A percentile compares a stretch with the other conserved stretches of the same genome.
Evolutionary conservation across 768 basidiomycete genomes (phyloP).

Genomic region (Suillus clintonianus): DNA sequence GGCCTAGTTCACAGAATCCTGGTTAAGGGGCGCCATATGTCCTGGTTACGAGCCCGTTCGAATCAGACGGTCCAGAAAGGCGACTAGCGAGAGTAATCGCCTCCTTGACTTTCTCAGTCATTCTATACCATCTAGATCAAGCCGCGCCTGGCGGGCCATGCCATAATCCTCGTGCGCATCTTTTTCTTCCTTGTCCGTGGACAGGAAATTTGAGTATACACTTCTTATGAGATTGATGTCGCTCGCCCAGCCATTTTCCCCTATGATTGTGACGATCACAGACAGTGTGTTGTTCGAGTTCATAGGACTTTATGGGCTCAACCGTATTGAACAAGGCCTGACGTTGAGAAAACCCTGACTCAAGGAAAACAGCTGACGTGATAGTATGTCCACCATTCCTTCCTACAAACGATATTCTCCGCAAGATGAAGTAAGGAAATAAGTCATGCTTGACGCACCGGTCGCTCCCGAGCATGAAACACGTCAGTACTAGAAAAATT

Average conservation of each 20-base stretch:
- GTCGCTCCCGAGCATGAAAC: slow-evolving; percentile 72
- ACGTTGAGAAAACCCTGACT: slow-evolving; percentile 46
- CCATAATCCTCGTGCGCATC: slow-evolving; percentile 46
- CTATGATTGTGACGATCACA: slow-evolving; percentile 51
- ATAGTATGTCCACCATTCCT: slow-evolving; percentile 84
- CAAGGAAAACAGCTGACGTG: slow-evolving; percentile 48
- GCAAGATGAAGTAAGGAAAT: background rate
- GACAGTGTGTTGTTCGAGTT: slow-evolving; percentile 59
- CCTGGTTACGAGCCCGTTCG: slow-evolving; percentile 13
- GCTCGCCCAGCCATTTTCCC: slow-evolving; percentile 40
- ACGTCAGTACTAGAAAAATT: slow-evolving; percentile 5
- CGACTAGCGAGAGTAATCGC: slow-evolving; percentile 34
- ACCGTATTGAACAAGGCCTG: slow-evolving; percentile 44
- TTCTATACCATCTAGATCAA: slow-evolving; percentile 43
- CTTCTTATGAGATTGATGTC: slow-evolving; percentile 65
- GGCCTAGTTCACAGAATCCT: slow-evolving; percentile 49
- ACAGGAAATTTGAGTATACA: slow-evolving; percentile 51
- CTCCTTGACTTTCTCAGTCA: slow-evolving; percentile 53
- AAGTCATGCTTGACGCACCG: slow-evolving; percentile 39
- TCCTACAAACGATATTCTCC: slow-evolving; percentile 42
- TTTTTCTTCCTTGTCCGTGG: slow-evolving; percentile 45
- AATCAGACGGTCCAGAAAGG: background rate
- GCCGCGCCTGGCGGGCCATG: slow-evolving; percentile 54
- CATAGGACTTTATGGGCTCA: slow-evolving; percentile 55
- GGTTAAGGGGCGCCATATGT: slow-evolving; percentile 47